Evolutionary conservation across 345 rosid genomes (phyloP).

Genomic region (Eucalyptus pauciflora): DNA sequence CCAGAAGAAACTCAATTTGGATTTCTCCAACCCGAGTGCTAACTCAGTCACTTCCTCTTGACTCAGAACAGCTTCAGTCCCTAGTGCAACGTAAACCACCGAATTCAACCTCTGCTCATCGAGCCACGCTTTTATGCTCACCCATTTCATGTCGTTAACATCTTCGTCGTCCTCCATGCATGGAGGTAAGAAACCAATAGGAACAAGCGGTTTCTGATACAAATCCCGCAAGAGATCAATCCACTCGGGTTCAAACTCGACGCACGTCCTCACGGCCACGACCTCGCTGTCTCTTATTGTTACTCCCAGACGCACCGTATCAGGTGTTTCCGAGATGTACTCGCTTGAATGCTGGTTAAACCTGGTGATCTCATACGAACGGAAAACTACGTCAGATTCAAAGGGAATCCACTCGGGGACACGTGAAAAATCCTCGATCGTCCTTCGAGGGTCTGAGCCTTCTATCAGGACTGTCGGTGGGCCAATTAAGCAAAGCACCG

Average conservation of each 20-base stretch:
- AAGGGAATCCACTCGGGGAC: constrained; percentile 32
- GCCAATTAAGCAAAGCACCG: not conserved
- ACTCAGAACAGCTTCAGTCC: constrained; percentile 22
- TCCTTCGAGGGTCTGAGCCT: not conserved
- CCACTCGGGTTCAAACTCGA: constrained; percentile 45
- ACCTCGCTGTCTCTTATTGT: constrained; percentile 17
- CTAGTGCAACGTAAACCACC: constrained; percentile 25
- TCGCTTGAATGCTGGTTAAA: constrained; percentile 1
- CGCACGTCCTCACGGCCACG: constrained; percentile 27
- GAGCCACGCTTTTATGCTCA: constrained; percentile 13
- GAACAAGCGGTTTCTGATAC: constrained; percentile 25
- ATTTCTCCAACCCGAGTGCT: constrained; percentile 25
- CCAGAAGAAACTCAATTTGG: constrained; percentile 31
- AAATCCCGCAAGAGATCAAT: constrained; percentile 9
- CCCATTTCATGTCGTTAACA: constrained; percentile 1
- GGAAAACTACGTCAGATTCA: constrained; percentile 9
- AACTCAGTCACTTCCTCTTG: constrained; percentile 11
- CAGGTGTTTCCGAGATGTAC: constrained; percentile 5
- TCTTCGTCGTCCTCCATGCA: not conserved
- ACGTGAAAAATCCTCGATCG: constrained; percentile 8
- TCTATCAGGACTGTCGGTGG: not conserved
- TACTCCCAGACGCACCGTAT: constrained; percentile 3
- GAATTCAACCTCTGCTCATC: constrained; percentile 2
- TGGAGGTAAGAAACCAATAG: constrained; percentile 34
- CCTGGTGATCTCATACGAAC: constrained; percentile 7